Conservation (phyloP, 2,329 filamentous ascomycete genomes). For the Scedosporium minutisporum region DNA sequence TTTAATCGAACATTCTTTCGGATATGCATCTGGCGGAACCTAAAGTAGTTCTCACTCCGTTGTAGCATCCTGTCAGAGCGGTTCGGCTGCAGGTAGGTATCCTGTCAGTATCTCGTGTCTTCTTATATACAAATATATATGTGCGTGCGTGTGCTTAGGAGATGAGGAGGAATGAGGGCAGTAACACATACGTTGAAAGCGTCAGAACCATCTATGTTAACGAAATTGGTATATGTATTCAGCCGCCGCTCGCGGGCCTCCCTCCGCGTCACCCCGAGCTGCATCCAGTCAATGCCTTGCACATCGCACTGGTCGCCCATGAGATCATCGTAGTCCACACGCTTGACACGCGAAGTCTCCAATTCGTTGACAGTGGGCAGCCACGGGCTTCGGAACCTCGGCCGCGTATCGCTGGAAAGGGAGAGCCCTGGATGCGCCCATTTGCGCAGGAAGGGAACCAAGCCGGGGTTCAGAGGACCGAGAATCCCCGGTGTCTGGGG, state of each 20-base stretch:
- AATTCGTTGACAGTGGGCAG: slow-evolving; percentile 21
- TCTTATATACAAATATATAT: too few species aligned
- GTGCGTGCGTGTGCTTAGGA: background rate
- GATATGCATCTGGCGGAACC: slow-evolving; percentile 48
- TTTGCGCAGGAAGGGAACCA: slow-evolving; percentile 38
- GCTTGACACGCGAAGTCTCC: slow-evolving; percentile 9
- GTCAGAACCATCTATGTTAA: slow-evolving; percentile 40
- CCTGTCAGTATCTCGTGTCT: background rate
- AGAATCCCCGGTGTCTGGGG: slow-evolving; percentile 27
- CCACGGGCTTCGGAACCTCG: slow-evolving; percentile 21
- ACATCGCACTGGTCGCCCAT: slow-evolving; percentile 46
- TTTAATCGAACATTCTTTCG: slow-evolving; percentile 42
- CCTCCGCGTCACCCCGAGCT: slow-evolving; percentile 39
- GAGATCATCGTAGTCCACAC: slow-evolving; percentile 34
- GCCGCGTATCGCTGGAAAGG: slow-evolving; percentile 14
- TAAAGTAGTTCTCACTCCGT: slow-evolving; percentile 41
- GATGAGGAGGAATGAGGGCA: background rate
- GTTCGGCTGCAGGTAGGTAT: slow-evolving; percentile 3
- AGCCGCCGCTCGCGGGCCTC: slow-evolving; percentile 38
- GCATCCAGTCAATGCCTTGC: slow-evolving; percentile 50
- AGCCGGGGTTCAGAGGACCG: slow-evolving; percentile 38
- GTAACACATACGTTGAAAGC: slow-evolving; percentile 33
- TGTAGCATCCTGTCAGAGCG: slow-evolving; percentile 17
- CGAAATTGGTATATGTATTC: slow-evolving; percentile 47
- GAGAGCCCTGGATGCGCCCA: slow-evolving; percentile 32